Conservation (phyloP, 1,139 yeast genomes). For the Geotrichum restrictum region DNA sequence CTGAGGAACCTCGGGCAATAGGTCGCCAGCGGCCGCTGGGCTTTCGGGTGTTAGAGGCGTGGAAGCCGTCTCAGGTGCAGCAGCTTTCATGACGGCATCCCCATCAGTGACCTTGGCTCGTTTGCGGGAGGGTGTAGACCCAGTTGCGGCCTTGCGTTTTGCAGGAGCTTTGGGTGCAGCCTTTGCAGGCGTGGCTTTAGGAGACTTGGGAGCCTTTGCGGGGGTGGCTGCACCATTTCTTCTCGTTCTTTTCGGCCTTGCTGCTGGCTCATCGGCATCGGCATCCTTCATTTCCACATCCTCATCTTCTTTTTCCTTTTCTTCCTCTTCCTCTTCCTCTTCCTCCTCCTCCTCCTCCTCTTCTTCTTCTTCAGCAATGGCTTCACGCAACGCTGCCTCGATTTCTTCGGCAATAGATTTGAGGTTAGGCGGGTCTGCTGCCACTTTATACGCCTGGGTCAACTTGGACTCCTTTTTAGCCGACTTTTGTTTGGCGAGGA, state of each 20-base stretch:
- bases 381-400: slow-evolving; percentile 15
- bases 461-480: not conserved
- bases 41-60: not conserved
- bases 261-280: slow-evolving; percentile 19
- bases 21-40: slow-evolving; percentile 9
- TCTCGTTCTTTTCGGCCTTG: not conserved
- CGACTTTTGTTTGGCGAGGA: slow-evolving; percentile 5
- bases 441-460: slow-evolving; percentile 6
- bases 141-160: not conserved
- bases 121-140: not conserved
- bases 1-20: no score
- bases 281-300: slow-evolving; percentile 31
- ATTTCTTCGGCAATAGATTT: slow-evolving; percentile 10
- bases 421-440: slow-evolving; percentile 14
- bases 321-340: slow-evolving; percentile 21
- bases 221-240: slow-evolving; percentile 4
- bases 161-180: not conserved
- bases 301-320: slow-evolving; percentile 18
- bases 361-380: slow-evolving; percentile 13
- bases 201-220: not conserved
- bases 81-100: no score
- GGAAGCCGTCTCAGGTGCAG: not conserved
- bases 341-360: slow-evolving; percentile 20
- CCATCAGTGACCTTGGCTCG: no score
- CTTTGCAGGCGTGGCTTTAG: not conserved